Base-by-base conservation (phyloP, 768 basidiomycete species). In the Phylloporus arenicola region DNA sequence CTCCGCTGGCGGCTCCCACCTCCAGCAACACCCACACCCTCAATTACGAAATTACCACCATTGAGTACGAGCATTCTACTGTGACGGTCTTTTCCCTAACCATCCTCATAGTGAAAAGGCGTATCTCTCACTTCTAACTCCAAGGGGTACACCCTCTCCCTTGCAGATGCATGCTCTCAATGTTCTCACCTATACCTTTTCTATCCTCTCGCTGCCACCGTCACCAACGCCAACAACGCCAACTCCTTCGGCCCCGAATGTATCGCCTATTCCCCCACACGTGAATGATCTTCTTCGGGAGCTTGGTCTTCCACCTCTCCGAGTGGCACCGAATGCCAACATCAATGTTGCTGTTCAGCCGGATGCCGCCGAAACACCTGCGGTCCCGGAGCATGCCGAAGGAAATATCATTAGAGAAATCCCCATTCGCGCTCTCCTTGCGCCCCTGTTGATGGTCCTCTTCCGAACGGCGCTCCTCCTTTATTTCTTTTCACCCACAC, bases 401-500 rank as follows among this genome's bases (percentile, higher is more conserved):
- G 63, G 59, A 43, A 63, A 65, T 52, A 13, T 59, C 17, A 30
- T 83, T 13, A 77, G 78, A 33, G 81, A 82, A 43, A 71, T 86
- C 34, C 83, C 82, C 5, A 48, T 88, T 20, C 82, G 86, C 27
- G 84, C 84, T 5, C 72, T 88, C 6, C 58, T 88, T 37, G 74
- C 79, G n/a, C 84, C 87, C 0, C 62, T 88, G 13, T 57, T 83
- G 47, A 77, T 88, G 75, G 75, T 88, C n/a, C 49, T 79, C 7
- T 72, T 88, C 59, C 82, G 87, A 47, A 86, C 83, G 4, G 57
- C 79, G 12, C 72, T 89, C 12, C 70, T 89, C 25, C 72, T 89
- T 3, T 89, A 88, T 65, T 87, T 89, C 64, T 82, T 89, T 59
- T 82, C 83, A 4, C 87, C 87, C 0, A 76, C 83, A 7, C 75